Evolutionary conservation across 1,284 basidiomycete genomes (phyloP).

Genomic region (Anthracocystis setariae): DNA sequence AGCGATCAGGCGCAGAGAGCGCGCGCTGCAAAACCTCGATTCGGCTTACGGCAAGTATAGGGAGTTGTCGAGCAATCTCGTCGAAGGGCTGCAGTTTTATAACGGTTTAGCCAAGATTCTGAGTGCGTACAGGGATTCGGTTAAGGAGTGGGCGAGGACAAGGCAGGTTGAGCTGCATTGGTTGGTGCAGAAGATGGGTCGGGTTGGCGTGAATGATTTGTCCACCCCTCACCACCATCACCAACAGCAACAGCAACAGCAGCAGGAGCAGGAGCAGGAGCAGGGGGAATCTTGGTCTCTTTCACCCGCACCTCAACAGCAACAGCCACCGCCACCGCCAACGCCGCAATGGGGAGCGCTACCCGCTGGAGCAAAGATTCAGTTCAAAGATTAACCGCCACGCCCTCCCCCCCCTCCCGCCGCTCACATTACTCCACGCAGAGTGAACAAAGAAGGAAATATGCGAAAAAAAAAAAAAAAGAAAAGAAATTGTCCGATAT

Average conservation of each 20-base stretch:
- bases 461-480: too few species aligned
- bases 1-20: slow-evolving; percentile 82
- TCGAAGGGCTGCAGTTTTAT: slow-evolving; percentile 79
- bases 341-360: slow-evolving; percentile 58
- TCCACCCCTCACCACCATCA: too few species aligned
- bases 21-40: slow-evolving; percentile 85
- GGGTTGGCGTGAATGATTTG: slow-evolving; percentile 21
- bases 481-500: too few species aligned
- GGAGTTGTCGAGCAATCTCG: slow-evolving; percentile 84
- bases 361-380: slow-evolving; percentile 55
- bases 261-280: not conserved
- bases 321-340: slow-evolving; percentile 3
- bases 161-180: slow-evolving; percentile 47
- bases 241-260: slow-evolving; percentile 1
- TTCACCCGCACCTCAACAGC: slow-evolving; percentile 8
- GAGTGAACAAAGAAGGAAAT: too few species aligned
- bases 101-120: slow-evolving; percentile 54
- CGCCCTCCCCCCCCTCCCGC: too few species aligned
- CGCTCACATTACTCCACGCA: too few species aligned
- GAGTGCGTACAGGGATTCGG: slow-evolving; percentile 40
- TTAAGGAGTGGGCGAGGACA: slow-evolving; percentile 50
- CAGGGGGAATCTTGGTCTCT: too few species aligned
- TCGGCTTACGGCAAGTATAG: slow-evolving; percentile 87
- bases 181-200: slow-evolving; percentile 27
- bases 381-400: slow-evolving; percentile 47